Conservation (phyloP, 1,284 basidiomycete species). For the Rhodotorula sp. region DNA sequence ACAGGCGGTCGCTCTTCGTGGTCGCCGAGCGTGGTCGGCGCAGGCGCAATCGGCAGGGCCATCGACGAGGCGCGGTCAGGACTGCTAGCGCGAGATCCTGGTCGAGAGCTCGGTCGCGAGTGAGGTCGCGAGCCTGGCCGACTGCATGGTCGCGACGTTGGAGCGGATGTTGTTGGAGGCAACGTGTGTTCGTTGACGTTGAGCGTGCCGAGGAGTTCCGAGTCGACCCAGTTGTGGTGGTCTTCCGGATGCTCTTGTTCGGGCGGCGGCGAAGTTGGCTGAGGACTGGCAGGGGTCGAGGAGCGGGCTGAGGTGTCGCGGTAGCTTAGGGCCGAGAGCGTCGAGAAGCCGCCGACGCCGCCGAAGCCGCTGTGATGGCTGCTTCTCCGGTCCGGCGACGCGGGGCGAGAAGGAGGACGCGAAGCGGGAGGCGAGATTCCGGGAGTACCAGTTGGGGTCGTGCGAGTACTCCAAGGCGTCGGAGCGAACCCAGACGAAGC, state of each 20-base stretch:
- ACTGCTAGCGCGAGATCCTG: slow-evolving; percentile 18
- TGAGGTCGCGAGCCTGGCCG: slow-evolving; percentile 31
- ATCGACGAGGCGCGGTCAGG: slow-evolving; percentile 19
- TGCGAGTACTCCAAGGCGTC: slow-evolving; percentile 37
- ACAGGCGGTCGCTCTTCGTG: slow-evolving; percentile 15
- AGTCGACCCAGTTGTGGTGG: slow-evolving; percentile 69
- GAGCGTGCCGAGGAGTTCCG: slow-evolving; percentile 70
- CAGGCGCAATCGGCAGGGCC: slow-evolving; percentile 7
- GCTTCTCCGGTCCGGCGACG: slow-evolving; percentile 40
- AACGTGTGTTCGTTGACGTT: slow-evolving; percentile 29
- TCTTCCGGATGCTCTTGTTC: slow-evolving; percentile 46
- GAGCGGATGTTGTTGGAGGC: slow-evolving; percentile 26
- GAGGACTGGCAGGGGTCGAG: slow-evolving; percentile 19
- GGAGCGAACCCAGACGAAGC: slow-evolving; percentile 34
- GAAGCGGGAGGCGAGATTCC: slow-evolving; percentile 27
- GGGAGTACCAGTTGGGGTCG: slow-evolving; percentile 31
- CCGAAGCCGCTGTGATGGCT: slow-evolving; percentile 18
- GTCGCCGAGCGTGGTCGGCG: background rate
- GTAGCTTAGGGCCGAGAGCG: slow-evolving; percentile 7
- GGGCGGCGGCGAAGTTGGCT: slow-evolving; percentile 10
- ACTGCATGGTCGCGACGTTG: slow-evolving; percentile 20
- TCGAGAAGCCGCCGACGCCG: slow-evolving; percentile 21
- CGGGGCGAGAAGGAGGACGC: slow-evolving; percentile 47
- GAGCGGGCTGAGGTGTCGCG: slow-evolving; percentile 11
- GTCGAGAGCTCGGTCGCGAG: slow-evolving; percentile 27